Percentiles rank a stretch among this genome's conserved stretches.
phyloP scores from a whole-genome alignment of 2,329 filamentous ascomycete genomes.

The Emergomyces africanus region DNA sequence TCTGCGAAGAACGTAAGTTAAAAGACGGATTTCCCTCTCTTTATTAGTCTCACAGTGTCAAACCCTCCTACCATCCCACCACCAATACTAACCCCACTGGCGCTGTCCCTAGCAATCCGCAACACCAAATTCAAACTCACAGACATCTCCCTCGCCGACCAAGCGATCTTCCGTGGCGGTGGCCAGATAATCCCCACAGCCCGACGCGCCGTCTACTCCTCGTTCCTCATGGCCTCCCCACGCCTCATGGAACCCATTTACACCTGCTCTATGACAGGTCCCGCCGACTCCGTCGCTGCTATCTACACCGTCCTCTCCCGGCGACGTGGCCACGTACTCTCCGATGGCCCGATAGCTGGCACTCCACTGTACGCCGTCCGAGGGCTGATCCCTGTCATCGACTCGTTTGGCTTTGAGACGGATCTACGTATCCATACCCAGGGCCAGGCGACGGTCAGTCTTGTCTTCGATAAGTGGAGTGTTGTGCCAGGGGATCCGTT shows the following conservation, averaged over 20 bases:
- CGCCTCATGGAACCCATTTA: slow-evolving; percentile 96
- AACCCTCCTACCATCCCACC: slow-evolving; percentile 6
- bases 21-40: not conserved
- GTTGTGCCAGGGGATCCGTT: slow-evolving; percentile 93
- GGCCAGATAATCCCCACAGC: slow-evolving; percentile 96
- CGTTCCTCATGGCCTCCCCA: slow-evolving; percentile 93
- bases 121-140: slow-evolving; percentile 97
- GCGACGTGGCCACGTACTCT: slow-evolving; percentile 79
- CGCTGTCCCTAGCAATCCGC: slow-evolving; percentile 56
- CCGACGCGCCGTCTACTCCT: slow-evolving; percentile 83
- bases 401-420: slow-evolving; percentile 96
- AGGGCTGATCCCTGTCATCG: slow-evolving; percentile 87
- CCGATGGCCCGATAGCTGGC: slow-evolving; percentile 87
- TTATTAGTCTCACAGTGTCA: not conserved
- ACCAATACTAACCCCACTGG: slow-evolving; percentile 6
- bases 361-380: slow-evolving; percentile 88
- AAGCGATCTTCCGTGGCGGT: slow-evolving; percentile 89
- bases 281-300: slow-evolving; percentile 73
- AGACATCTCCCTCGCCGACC: slow-evolving; percentile 70
- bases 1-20: slow-evolving; percentile 89
- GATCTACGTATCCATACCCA: slow-evolving; percentile 93
- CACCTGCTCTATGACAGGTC: slow-evolving; percentile 81
- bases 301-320: slow-evolving; percentile 86
- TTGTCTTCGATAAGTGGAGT: slow-evolving; percentile 93
- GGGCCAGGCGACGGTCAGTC: slow-evolving; percentile 75